A percentile compares a stretch with the other conserved stretches of the same genome.
Evolutionary conservation across 768 basidiomycete species (phyloP).

Genomic region (Tricholoma sp.): DNA sequence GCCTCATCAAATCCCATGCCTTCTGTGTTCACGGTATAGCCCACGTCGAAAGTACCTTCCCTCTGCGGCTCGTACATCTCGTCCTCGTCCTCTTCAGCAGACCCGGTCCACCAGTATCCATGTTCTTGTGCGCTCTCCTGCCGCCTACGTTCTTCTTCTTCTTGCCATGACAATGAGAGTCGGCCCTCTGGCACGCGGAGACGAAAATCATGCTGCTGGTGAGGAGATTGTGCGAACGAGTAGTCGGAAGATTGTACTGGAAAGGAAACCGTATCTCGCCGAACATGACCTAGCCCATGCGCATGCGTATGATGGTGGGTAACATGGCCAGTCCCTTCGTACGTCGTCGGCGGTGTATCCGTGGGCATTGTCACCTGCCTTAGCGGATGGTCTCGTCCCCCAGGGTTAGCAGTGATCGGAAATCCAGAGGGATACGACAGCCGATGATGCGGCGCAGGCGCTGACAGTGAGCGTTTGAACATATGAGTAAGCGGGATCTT

Average conservation of each 20-base stretch:
- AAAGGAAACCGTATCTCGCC: constrained; percentile 26
- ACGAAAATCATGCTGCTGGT: constrained; percentile 9
- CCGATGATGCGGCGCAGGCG: constrained; percentile 30
- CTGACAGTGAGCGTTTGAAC: constrained; percentile 62
- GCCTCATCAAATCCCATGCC: constrained; percentile 24
- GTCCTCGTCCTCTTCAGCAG: neutral
- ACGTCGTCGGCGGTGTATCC: constrained; percentile 8
- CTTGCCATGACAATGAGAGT: constrained; percentile 4
- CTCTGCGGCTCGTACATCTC: constrained; percentile 6
- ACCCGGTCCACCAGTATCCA: constrained; percentile 12
- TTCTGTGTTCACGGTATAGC: constrained; percentile 7
- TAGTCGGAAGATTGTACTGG: constrained; percentile 12
- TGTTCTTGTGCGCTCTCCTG: constrained; percentile 4
- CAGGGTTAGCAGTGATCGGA: neutral
- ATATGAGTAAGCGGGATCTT: constrained; percentile 53
- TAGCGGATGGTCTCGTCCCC: neutral
- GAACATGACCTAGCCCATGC: constrained; percentile 10
- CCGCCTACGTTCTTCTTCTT: constrained; percentile 7
- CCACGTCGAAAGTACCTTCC: constrained; percentile 12
- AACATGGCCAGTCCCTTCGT: neutral
- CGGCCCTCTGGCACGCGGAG: constrained; percentile 10
- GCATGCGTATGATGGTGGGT: neutral
- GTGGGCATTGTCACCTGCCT: constrained; percentile 2
- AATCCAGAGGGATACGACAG: constrained; percentile 1
- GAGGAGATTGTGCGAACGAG: neutral